Evolutionary conservation across 805 yeast genomes (phyloP), one percentile per base, ranked within the genome.

Genomic region (Candida silvatica): DNA sequence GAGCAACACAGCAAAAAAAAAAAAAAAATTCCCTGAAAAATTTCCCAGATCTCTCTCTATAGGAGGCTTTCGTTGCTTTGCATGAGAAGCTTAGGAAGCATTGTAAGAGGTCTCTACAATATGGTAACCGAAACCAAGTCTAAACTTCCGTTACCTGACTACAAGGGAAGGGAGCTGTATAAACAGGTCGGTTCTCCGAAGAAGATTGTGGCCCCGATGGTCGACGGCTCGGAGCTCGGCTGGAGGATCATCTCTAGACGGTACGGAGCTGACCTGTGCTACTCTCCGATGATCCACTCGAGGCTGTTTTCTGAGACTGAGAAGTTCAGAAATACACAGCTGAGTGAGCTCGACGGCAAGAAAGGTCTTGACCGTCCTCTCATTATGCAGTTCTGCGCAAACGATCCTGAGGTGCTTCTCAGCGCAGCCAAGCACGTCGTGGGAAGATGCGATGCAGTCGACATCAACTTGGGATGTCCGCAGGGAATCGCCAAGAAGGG

Each of bases 201-300:
- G 33, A 84, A 81, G 43, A 79, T 92, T 18, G 92, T 92, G 16
- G 98, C 97, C 3, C 99, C 99, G 2, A 90, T 92, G 97, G 99
- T 92, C 15, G 99, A 92, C 56, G 97, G 87, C 46, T 78, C 90
- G 3, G 99, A 92, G 52, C 67, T 92, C 15, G 97, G 95, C 2
- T 92, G 97, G 97, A 68, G 99, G 44, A 70, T 84, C 14, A 62
- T 92, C 12, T 82, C 94, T 3, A 69, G 97, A 37, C 66, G 70
- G 39, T 80, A 88, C 49, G 99, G 99, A 3, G 97, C 98, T 0
- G 85, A 87, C 2, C 63, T 92, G 23, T 85, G 96, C 51, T 92
- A 90, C 50, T 84, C 97, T 0, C 99, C 99, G 3, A 92, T 92
- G 99, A 73, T 82, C 45, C 97, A 92, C 58, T 95, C 98, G 3